phyloP scores from a whole-genome alignment of 2,329 filamentous ascomycete species.

The Fusarium lateritium region DNA sequence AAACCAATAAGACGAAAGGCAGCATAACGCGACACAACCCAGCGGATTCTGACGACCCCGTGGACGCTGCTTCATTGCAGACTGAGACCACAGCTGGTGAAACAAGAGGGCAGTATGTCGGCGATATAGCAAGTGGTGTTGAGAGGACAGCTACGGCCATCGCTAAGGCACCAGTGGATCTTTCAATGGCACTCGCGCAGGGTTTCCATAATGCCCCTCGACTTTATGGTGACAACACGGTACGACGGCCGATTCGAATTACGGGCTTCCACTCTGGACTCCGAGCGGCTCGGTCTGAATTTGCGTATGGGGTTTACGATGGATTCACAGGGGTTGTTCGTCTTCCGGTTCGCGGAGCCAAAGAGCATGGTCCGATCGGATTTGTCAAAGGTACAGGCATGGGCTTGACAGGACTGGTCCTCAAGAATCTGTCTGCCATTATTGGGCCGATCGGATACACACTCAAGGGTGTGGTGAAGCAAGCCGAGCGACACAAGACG shows the following conservation, averaged over 20 bases:
- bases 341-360: conserved; percentile 71
- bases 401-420: conserved; percentile 73
- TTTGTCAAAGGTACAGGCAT: conserved; percentile 71
- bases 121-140: conserved; percentile 67
- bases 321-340: conserved; percentile 74
- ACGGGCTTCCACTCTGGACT: conserved; percentile 76
- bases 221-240: conserved; percentile 79
- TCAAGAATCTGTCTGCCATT: conserved; percentile 75
- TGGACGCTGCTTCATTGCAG: conserved; percentile 22
- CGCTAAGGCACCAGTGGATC: conserved; percentile 70
- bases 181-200: conserved; percentile 74
- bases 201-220: conserved; percentile 80
- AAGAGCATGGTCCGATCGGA: conserved; percentile 63
- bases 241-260: conserved; percentile 73
- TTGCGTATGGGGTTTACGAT: conserved; percentile 75
- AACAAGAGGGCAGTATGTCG: conserved; percentile 58
- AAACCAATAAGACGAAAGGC: conserved; percentile 7
- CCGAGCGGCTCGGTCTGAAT: conserved; percentile 72
- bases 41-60: conserved; percentile 12
- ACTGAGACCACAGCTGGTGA: conserved; percentile 40
- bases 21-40: conserved; percentile 1
- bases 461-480: conserved; percentile 75
- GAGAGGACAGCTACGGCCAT: conserved; percentile 66
- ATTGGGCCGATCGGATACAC: conserved; percentile 73
- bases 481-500: conserved; percentile 67